A percentile compares a stretch with the other conserved stretches of the same genome.
phyloP scores from a whole-genome alignment of 2,329 filamentous ascomycete genomes.

The Botrytis squamosa region DNA sequence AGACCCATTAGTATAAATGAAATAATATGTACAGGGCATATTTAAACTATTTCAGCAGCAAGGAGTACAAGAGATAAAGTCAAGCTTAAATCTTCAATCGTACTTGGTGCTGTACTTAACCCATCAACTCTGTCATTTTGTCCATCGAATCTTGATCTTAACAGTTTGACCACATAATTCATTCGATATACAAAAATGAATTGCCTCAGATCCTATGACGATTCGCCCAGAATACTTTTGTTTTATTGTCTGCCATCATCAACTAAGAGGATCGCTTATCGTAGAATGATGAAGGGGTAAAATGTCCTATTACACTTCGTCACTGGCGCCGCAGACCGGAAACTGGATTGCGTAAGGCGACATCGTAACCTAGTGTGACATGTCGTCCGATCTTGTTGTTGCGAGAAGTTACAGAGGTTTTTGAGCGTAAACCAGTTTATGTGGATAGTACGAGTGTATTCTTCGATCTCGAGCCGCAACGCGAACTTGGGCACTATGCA shows the following conservation, averaged over 20 bases:
- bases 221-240: not conserved
- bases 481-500: constrained; percentile 29
- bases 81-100: not conserved
- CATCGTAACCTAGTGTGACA: not conserved
- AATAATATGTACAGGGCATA: not conserved
- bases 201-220: not conserved
- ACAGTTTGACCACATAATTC: not conserved
- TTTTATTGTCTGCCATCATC: not conserved
- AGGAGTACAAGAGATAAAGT: not conserved
- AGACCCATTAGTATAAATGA: not conserved
- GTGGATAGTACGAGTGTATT: constrained; percentile 31
- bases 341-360: not conserved
- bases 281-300: not conserved
- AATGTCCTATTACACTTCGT: too few species aligned
- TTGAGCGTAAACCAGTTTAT: constrained; percentile 24
- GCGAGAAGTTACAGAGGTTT: constrained; percentile 8
- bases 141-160: not conserved
- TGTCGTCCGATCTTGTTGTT: not conserved
- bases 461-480: constrained; percentile 24
- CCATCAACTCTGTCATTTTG: not conserved
- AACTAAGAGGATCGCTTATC: not conserved
- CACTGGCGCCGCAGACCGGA: not conserved
- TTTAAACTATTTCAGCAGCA: not conserved
- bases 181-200: not conserved
- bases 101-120: not conserved